phyloP scores from a whole-genome alignment of 2,329 filamentous ascomycete genomes.

The Pyrenophora graminea region DNA sequence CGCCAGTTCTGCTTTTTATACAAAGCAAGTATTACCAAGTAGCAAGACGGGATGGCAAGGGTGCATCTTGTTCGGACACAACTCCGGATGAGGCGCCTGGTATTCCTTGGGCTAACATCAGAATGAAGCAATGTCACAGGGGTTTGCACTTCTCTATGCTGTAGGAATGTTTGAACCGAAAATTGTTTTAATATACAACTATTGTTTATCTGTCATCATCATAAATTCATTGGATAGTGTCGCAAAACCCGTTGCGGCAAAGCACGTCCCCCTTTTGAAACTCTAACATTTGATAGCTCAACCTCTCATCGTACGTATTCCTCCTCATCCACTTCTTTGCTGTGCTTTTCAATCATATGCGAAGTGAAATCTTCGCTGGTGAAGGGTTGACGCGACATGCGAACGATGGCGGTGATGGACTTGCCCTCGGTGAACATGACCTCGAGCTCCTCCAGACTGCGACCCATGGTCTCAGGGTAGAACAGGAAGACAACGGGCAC shows the following conservation, averaged over 20 bases:
- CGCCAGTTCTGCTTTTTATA: too few species aligned
- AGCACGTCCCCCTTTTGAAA: neutral
- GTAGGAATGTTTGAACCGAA: too few species aligned
- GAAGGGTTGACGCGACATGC: conserved; percentile 25
- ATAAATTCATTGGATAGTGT: neutral
- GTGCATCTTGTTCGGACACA: too few species aligned
- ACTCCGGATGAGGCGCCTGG: too few species aligned
- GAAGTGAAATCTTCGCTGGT: conserved; percentile 11
- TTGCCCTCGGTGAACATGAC: conserved; percentile 49
- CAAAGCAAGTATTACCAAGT: too few species aligned
- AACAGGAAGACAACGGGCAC: conserved; percentile 52
- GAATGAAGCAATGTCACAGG: too few species aligned
- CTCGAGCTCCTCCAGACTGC: conserved; percentile 52
- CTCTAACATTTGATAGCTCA: neutral
- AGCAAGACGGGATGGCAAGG: too few species aligned
- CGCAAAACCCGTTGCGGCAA: neutral
- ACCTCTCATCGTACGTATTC: neutral
- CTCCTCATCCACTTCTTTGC: conserved; percentile 17
- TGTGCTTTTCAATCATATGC: conserved; percentile 17
- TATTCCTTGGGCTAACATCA: too few species aligned
- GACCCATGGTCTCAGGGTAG: conserved; percentile 57
- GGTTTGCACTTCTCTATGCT: too few species aligned
- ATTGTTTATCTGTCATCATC: neutral
- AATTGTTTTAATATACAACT: neutral
- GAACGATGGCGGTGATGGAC: conserved; percentile 32